Conservation (phyloP, 1,284 basidiomycete species). For the Sanghuangporus weigelae region DNA sequence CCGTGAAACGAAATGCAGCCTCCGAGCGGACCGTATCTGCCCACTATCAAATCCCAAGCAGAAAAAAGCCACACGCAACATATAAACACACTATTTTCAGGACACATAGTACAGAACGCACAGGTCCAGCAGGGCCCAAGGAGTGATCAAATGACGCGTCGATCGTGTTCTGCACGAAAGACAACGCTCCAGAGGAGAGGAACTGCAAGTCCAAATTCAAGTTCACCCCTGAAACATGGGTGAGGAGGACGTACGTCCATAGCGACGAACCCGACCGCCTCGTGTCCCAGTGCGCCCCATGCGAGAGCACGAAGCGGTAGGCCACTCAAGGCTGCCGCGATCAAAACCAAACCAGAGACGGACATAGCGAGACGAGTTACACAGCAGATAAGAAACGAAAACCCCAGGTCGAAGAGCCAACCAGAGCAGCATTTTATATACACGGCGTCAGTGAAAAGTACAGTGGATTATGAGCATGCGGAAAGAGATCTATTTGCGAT, state of each 20-base stretch:
- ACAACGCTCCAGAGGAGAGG: conserved; percentile 37
- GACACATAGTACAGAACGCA: conserved; percentile 21
- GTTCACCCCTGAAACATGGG: background rate
- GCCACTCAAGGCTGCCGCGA: background rate
- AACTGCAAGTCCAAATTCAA: conserved; percentile 29
- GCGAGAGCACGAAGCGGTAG: conserved; percentile 19
- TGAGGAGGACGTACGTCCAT: conserved; percentile 5
- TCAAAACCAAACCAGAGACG: background rate
- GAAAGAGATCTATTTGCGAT: background rate
- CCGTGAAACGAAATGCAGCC: conserved; percentile 37
- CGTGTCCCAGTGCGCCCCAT: conserved; percentile 40
- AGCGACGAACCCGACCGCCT: conserved; percentile 32
- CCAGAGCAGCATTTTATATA: too few relatives aligned
- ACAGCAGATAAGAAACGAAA: background rate
- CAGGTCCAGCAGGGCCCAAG: conserved; percentile 41
- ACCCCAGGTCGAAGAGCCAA: too few relatives aligned
- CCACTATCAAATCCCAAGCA: conserved; percentile 37
- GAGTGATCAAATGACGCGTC: conserved; percentile 36
- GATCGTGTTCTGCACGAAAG: conserved; percentile 41
- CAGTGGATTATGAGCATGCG: too few relatives aligned
- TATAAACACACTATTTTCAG: background rate
- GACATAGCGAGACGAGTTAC: background rate
- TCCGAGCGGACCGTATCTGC: conserved; percentile 38
- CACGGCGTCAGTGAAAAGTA: too few relatives aligned
- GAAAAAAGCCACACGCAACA: too few relatives aligned